These are phyloP conservation scores for Puccinia novopanici DNA, from an alignment of 1,284 basidiomycete species.

Conservation along the genomic window DNA sequence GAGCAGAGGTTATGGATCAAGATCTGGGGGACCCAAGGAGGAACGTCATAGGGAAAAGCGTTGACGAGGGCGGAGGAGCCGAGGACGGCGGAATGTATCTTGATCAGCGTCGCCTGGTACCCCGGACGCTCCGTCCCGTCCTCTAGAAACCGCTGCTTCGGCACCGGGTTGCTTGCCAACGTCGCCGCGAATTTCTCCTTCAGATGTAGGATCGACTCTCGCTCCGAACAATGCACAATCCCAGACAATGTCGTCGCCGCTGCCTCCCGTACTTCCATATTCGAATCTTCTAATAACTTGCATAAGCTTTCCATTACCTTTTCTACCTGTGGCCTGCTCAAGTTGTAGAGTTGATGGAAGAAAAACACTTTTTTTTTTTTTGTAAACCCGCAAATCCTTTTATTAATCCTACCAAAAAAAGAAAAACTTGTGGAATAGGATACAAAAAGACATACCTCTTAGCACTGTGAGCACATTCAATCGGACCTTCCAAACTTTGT, in stretches of 20 bases:
- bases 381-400: slow-evolving; percentile 54
- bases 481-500: slow-evolving; percentile 62
- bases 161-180: slow-evolving; percentile 68
- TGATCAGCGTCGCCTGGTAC: slow-evolving; percentile 74
- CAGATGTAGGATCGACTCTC: slow-evolving; percentile 79
- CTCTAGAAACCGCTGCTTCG: slow-evolving; percentile 66
- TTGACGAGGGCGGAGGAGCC: slow-evolving; percentile 78
- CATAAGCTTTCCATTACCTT: slow-evolving; percentile 63
- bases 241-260: slow-evolving; percentile 86
- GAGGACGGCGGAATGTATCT: slow-evolving; percentile 83
- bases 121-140: slow-evolving; percentile 64
- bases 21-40: slow-evolving; percentile 67
- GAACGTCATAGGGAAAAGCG: slow-evolving; percentile 80
- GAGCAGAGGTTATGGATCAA: slow-evolving; percentile 39
- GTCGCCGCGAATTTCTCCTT: slow-evolving; percentile 79
- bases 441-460: slow-evolving; percentile 74
- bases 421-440: slow-evolving; percentile 52
- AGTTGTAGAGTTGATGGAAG: slow-evolving; percentile 71
- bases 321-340: slow-evolving; percentile 53
- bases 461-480: slow-evolving; percentile 63
- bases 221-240: slow-evolving; percentile 87
- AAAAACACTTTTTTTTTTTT: slow-evolving; percentile 78
- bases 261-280: slow-evolving; percentile 90
- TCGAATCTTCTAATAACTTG: slow-evolving; percentile 81
- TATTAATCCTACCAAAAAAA: slow-evolving; percentile 50